Percentiles rank a stretch among this genome's conserved stretches.
Evolutionary conservation across 192 early-diverging fungal species (phyloP).

Genomic region (Coemansia sp.): DNA sequence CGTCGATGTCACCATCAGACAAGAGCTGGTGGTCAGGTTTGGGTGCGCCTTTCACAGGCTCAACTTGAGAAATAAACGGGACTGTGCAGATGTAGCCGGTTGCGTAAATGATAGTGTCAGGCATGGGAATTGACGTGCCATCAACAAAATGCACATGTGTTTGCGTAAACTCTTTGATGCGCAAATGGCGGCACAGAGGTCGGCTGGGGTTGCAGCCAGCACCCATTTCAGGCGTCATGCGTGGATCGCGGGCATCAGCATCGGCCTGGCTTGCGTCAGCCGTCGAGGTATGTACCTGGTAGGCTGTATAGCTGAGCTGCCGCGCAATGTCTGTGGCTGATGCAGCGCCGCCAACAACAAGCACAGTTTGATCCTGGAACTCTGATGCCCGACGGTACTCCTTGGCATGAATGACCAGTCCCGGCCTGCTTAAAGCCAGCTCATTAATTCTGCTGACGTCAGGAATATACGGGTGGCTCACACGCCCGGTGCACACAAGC

Average conservation of each 20-base stretch:
- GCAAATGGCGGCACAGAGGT: conserved; percentile 8
- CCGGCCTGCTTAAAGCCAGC: background rate
- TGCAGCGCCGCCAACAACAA: conserved; percentile 57
- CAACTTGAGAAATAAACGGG: conserved; percentile 54
- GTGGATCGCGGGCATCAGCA: background rate
- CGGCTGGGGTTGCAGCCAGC: conserved; percentile 9
- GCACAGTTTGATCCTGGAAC: conserved; percentile 26
- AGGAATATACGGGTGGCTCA: conserved; percentile 53
- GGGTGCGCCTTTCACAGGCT: background rate
- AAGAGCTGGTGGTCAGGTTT: background rate
- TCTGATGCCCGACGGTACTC: conserved; percentile 31
- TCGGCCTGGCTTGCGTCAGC: background rate
- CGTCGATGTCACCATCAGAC: conserved; percentile 5
- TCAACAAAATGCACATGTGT: conserved; percentile 29
- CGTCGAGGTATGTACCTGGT: conserved; percentile 31
- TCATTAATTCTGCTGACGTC: conserved; percentile 35
- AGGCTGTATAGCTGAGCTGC: conserved; percentile 39
- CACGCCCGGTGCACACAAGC: conserved; percentile 54
- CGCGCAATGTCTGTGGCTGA: conserved; percentile 57
- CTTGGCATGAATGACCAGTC: conserved; percentile 17
- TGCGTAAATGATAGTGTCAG: conserved; percentile 59
- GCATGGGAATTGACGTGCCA: conserved; percentile 20
- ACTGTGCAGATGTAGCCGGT: conserved; percentile 64
- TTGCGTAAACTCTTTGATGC: background rate
- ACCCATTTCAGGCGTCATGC: conserved; percentile 1